These are phyloP conservation scores for Suillus americanus DNA, from an alignment of 768 basidiomycete genomes.

Conservation along the genomic window DNA sequence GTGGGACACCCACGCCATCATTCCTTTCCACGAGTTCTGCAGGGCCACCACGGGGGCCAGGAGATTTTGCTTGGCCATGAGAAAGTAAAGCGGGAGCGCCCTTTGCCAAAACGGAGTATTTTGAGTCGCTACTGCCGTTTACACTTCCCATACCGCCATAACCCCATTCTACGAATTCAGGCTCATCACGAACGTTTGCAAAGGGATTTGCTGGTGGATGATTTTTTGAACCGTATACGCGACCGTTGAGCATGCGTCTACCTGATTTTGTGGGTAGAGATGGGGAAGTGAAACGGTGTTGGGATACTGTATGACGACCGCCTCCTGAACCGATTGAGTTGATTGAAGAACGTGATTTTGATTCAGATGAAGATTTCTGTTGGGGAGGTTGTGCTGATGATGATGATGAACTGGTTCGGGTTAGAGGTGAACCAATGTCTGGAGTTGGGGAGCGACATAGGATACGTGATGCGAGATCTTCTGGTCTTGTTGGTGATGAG, in stretches of 20 bases:
- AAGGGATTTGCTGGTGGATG: slow-evolving; percentile 55
- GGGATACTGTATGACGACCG: slow-evolving; percentile 24
- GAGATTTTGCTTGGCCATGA: slow-evolving; percentile 15
- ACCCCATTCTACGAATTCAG: slow-evolving; percentile 92
- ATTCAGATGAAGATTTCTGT: background rate
- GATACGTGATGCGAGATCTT: slow-evolving; percentile 31
- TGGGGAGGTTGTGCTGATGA: background rate
- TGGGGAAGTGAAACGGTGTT: slow-evolving; percentile 9
- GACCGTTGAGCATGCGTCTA: slow-evolving; percentile 78
- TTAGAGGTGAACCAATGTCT: background rate
- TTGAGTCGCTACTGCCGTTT: slow-evolving; percentile 23
- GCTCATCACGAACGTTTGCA: slow-evolving; percentile 60
- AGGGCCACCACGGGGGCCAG: slow-evolving; percentile 24
- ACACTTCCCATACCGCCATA: slow-evolving; percentile 81
- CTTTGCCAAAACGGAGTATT: background rate
- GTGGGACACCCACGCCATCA: slow-evolving; percentile 15
- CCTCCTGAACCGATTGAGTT: slow-evolving; percentile 25
- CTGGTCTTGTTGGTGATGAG: slow-evolving; percentile 13
- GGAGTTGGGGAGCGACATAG: slow-evolving; percentile 15
- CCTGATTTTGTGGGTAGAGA: slow-evolving; percentile 29
- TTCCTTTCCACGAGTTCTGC: slow-evolving; percentile 34
- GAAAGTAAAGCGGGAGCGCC: background rate
- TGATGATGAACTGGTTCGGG: background rate
- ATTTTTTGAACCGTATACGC: slow-evolving; percentile 66
- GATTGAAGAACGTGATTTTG: slow-evolving; percentile 24